These are phyloP conservation scores for Blastomyces gilchristii DNA, from an alignment of 2,329 filamentous ascomycete species.

Conservation along the genomic window DNA sequence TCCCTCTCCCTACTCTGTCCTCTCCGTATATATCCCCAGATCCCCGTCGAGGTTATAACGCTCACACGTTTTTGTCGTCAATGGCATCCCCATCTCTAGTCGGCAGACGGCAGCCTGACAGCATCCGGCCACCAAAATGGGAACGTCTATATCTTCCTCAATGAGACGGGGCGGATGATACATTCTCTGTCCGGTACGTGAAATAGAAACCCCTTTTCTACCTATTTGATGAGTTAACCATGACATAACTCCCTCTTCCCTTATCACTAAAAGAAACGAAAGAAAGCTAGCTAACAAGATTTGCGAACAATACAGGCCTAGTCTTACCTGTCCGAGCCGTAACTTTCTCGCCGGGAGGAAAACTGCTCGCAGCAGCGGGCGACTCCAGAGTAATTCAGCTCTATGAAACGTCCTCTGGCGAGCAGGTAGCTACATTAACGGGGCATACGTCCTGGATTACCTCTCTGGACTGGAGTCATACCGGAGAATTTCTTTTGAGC, in stretches of 20 bases:
- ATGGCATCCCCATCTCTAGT: slow-evolving; percentile 30
- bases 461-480: slow-evolving; percentile 83
- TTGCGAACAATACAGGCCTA: slow-evolving; percentile 47
- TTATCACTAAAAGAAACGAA: neutral
- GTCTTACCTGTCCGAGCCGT: slow-evolving; percentile 78
- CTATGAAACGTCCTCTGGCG: slow-evolving; percentile 85
- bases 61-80: slow-evolving; percentile 9
- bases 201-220: too few relatives aligned
- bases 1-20: neutral
- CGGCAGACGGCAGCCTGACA: slow-evolving; percentile 67
- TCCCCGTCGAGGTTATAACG: neutral
- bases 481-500: slow-evolving; percentile 81
- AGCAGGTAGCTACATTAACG: slow-evolving; percentile 76
- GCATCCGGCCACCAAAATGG: slow-evolving; percentile 91
- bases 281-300: slow-evolving; percentile 20
- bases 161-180: slow-evolving; percentile 70
- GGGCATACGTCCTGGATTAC: slow-evolving; percentile 83
- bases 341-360: slow-evolving; percentile 77
- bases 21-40: neutral
- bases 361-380: slow-evolving; percentile 76
- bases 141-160: slow-evolving; percentile 88
- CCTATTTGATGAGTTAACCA: neutral
- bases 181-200: slow-evolving; percentile 67
- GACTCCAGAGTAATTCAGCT: slow-evolving; percentile 81
- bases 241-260: slow-evolving; percentile 16